Evolutionary conservation across 257 asterid species (phyloP).

Genomic region (Penstemon eatonii): DNA sequence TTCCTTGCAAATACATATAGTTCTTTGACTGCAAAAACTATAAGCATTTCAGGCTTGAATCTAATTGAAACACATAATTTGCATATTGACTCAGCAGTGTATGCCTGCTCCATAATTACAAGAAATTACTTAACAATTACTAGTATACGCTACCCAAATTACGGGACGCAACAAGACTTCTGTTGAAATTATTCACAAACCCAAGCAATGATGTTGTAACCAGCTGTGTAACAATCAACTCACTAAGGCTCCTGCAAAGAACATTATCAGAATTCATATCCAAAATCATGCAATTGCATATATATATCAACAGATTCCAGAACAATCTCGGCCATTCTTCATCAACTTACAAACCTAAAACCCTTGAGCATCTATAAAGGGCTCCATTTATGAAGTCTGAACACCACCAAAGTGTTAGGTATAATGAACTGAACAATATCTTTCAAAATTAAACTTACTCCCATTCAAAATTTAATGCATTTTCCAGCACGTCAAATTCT

Average conservation of each 20-base stretch:
- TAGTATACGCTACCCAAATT: no score
- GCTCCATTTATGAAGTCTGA: not conserved
- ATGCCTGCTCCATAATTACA: not conserved
- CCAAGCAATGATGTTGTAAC: not conserved
- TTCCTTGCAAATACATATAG: no score
- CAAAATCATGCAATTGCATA: no score
- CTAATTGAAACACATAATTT: not conserved
- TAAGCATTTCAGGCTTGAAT: not conserved
- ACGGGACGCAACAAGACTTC: not conserved
- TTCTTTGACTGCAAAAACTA: not conserved
- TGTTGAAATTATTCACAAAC: not conserved
- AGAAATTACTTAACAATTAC: not conserved
- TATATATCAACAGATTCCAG: no score
- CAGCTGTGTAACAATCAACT: no score
- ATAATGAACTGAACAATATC: no score
- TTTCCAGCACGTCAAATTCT: not conserved
- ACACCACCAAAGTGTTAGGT: not conserved
- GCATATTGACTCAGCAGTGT: not conserved
- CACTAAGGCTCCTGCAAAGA: no score
- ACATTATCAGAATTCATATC: no score
- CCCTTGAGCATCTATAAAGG: not conserved
- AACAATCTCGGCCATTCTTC: no score
- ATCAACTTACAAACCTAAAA: no score
- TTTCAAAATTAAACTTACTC: not conserved
- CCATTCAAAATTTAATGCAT: not conserved